phyloP scores from a whole-genome alignment of 768 basidiomycete genomes.

The Tephrocybe sp. region DNA sequence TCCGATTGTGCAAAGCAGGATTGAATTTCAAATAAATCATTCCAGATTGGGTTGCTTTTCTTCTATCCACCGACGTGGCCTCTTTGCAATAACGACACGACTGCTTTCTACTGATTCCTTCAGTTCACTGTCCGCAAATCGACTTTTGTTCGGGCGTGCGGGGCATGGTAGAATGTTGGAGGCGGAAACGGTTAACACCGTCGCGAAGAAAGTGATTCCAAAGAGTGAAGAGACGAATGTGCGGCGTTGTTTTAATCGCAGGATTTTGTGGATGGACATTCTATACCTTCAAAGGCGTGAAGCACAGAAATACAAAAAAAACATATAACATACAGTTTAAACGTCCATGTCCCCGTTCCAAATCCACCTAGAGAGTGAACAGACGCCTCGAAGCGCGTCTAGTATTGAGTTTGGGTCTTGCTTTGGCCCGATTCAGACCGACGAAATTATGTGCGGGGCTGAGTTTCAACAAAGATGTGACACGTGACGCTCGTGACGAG shows the following conservation, averaged over 20 bases:
- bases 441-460: constrained; percentile 24
- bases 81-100: constrained; percentile 53
- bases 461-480: constrained; percentile 21
- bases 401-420: background rate
- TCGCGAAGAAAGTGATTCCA: constrained; percentile 74
- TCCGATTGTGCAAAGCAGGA: background rate
- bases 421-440: constrained; percentile 33
- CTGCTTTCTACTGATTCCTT: constrained; percentile 22
- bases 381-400: too few species aligned
- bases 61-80: constrained; percentile 79
- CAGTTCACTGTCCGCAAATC: constrained; percentile 54
- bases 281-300: constrained; percentile 27
- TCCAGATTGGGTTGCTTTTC: constrained; percentile 49
- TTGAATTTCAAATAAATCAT: constrained; percentile 7
- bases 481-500: constrained; percentile 6
- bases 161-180: constrained; percentile 81
- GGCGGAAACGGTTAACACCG: constrained; percentile 76
- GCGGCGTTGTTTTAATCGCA: constrained; percentile 66
- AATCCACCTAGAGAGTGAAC: background rate
- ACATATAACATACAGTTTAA: constrained; percentile 16
- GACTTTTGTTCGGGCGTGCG: constrained; percentile 53
- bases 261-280: constrained; percentile 56
- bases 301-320: background rate
- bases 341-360: constrained; percentile 25
- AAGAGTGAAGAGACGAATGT: constrained; percentile 78